These are phyloP conservation scores for Fraxinus angustifolia DNA, from an alignment of 305 asterid species.

Conservation along the genomic window DNA sequence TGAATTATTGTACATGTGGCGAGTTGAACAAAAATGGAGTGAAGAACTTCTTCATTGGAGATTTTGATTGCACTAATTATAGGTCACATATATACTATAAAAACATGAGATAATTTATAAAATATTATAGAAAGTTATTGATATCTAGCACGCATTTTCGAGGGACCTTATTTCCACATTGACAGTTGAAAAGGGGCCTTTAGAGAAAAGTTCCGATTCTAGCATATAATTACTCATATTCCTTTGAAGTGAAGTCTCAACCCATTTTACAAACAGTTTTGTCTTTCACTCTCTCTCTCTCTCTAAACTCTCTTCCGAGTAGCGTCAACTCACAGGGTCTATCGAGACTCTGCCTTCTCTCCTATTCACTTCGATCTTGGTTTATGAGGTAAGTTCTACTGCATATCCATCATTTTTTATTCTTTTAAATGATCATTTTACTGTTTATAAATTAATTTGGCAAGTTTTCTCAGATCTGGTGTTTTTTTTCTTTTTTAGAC, in stretches of 20 bases:
- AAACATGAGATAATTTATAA: no score
- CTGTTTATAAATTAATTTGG: neutral
- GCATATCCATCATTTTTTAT: neutral
- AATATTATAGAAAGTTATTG: no score
- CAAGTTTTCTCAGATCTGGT: constrained; percentile 32
- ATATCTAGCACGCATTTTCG: no score
- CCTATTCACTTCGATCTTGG: constrained; percentile 38
- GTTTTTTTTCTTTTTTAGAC: neutral
- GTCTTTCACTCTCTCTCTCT: neutral
- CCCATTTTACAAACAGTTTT: neutral
- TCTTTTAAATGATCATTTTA: neutral
- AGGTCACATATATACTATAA: no score
- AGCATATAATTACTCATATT: neutral
- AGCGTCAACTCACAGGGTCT: constrained; percentile 20
- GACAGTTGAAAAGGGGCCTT: neutral
- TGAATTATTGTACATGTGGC: neutral
- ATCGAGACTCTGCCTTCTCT: constrained; percentile 33
- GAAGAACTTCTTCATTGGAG: no score
- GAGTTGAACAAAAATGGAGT: no score
- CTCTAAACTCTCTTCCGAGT: neutral
- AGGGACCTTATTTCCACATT: neutral
- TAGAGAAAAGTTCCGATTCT: neutral
- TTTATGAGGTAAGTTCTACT: constrained; percentile 46
- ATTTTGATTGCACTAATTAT: no score
- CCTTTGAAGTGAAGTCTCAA: neutral